phyloP scores from a whole-genome alignment of 805 yeast genomes.

The Myxozyma lipomycoides region DNA sequence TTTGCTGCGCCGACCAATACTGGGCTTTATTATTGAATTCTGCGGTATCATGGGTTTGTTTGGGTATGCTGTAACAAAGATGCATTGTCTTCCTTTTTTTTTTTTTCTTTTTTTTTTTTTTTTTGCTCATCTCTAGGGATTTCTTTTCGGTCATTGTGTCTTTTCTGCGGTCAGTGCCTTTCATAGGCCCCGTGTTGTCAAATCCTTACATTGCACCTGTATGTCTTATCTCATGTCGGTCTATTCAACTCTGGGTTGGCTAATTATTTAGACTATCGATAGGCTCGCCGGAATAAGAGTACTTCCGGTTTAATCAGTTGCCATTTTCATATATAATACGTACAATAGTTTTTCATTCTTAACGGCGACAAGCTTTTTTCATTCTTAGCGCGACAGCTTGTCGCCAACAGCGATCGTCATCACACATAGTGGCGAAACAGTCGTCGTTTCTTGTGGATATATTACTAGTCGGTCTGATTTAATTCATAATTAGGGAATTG shows the following conservation, averaged over 20 bases:
- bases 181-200: constrained; percentile 79
- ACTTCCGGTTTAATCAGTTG: constrained; percentile 50
- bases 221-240: constrained; percentile 25
- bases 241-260: background rate
- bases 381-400: too few species aligned
- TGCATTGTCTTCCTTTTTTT: background rate
- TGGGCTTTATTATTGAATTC: constrained; percentile 80
- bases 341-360: background rate
- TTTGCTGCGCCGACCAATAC: constrained; percentile 67
- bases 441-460: too few species aligned
- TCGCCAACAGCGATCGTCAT: too few species aligned
- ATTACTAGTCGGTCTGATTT: too few species aligned
- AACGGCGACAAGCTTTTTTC: background rate
- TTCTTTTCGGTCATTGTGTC: constrained; percentile 81
- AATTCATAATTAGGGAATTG: too few species aligned
- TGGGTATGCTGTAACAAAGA: constrained; percentile 46
- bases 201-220: constrained; percentile 80
- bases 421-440: too few species aligned
- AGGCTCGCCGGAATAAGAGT: constrained; percentile 63
- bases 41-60: constrained; percentile 87
- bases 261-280: constrained; percentile 42
- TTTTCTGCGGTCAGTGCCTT: constrained; percentile 80
- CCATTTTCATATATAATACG: background rate
- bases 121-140: constrained; percentile 46
- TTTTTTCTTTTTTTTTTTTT: background rate